Evolutionary conservation across 2,329 filamentous ascomycete genomes (phyloP), one percentile per base, ranked within the genome.

Genomic region (Fusarium nygamai): DNA sequence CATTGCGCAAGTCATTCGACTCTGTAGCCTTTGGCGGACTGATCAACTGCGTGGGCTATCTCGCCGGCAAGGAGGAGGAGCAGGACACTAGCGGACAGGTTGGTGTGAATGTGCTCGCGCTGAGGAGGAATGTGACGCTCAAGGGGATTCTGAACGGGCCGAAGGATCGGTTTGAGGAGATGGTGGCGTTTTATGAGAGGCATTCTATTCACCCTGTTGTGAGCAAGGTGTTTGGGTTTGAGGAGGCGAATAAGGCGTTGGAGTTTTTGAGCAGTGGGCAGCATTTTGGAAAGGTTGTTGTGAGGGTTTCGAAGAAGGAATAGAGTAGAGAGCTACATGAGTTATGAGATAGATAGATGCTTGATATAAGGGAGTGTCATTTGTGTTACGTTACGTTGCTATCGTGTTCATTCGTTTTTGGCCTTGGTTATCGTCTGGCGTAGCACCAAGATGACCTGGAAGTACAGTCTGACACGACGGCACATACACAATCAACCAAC

Each of bases 111-210:
- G 81, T 92, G 34, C 82, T 88, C 62, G 86, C 85, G n/a, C 70
- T 86, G 71, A 72, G 83, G 62, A 78, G 84, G 67, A 87, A 86
- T 69, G 84, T 85, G 20, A 87, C 86, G 38, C 78, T 87, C 58
- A 85, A 85, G 76, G 85, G 91, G 0, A 87, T 92, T 12, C 76
- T 92, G 34, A 92, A 92, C 78, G 91, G 91, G 0, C 90, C 91
- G 16, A 78, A 81, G 63, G 84, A 86, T 54, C 80, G 84, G 47
- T 86, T 90, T 65, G 86, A 88, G 80, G 88, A 90, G 80, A 88
- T 90, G 86, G 72, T 86, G 43, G 64, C 53, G 38, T 86, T 87
- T 51, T 87, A 88, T 71, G 82, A 84, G 66, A 76, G 80, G 53
- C 81, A 86, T 65, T 59, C 78, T 69, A 86, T 89, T 46, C 81